Percentiles rank a stretch among this genome's conserved stretches.
phyloP scores from a whole-genome alignment of 768 basidiomycete genomes.

The Mycena venus region DNA sequence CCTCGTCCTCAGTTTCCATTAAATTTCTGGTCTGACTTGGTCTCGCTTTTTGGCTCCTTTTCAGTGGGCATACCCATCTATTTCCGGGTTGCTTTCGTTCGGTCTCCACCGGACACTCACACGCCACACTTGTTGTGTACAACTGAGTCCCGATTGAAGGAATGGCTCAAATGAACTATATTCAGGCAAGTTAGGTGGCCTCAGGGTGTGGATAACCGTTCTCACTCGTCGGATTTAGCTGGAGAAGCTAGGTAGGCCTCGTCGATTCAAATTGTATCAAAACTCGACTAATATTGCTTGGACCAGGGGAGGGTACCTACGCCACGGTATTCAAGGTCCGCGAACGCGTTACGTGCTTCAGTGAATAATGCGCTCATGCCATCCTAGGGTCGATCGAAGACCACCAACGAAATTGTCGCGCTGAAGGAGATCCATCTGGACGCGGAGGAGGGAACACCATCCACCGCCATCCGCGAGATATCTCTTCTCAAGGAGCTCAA shows the following conservation, averaged over 20 bases:
- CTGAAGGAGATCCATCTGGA: slow-evolving; percentile 99
- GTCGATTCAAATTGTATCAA: neutral
- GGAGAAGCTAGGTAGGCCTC: slow-evolving; percentile 83
- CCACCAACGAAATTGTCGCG: slow-evolving; percentile 98
- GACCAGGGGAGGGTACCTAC: slow-evolving; percentile 91
- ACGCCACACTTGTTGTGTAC: slow-evolving; percentile 3
- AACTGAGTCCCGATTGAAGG: neutral
- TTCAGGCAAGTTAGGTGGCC: slow-evolving; percentile 57
- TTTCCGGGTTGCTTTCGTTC: neutral
- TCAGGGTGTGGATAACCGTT: neutral
- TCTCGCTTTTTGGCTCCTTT: neutral
- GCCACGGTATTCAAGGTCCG: slow-evolving; percentile 95
- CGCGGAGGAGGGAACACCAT: slow-evolving; percentile 98
- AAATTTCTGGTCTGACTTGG: neutral
- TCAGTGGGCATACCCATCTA: neutral
- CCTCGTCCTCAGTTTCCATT: neutral
- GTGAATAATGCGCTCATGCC: neutral
- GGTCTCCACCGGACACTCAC: neutral
- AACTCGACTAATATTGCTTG: neutral
- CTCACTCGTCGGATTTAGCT: slow-evolving; percentile 58
- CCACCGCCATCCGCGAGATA: slow-evolving; percentile 98
- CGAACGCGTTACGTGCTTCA: neutral
- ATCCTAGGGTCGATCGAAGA: slow-evolving; percentile 88
- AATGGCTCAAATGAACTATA: slow-evolving; percentile 61
- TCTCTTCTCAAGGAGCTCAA: slow-evolving; percentile 99